Base-by-base conservation (phyloP, 2,329 filamentous ascomycete genomes). In the Aspergillus melleus region DNA sequence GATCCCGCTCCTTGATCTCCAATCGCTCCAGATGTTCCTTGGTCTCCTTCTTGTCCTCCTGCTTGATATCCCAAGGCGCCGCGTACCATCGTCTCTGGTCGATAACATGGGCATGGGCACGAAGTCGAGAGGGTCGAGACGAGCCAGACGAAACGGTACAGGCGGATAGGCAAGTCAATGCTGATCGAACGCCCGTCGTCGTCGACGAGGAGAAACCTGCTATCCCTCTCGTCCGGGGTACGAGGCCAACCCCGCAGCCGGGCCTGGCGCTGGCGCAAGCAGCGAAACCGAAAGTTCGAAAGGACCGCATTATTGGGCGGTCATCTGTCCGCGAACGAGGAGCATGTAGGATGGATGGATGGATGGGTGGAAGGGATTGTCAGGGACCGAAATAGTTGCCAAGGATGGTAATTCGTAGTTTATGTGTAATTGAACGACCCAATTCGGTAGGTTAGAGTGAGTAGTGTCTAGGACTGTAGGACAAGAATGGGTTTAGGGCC, bases 1-100 rank as follows among this genome's bases (percentile, higher is more conserved):
- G 52, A 44, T 70, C 68, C 36, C 71, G 64, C 50, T 49, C 44
- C 11, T 19, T 26, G 10, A 56, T 68, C 68, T 61, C 69, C n/a
- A 76, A 68, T 49, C 79, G 72, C 44, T 70, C 66, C 52, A 70
- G 54, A 3, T 77, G 61, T 39, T 78, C 71, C 49, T 76, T 72
- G 5, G 76, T 65, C 29, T 69, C 70, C 51, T 73, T 72, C 24
- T 74, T 73, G 30, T 72, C 65, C 10, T 61, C 54, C 39, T 50
- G 20, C 16, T 30, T 57, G 5, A 36, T 5, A 14, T 52, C 26
- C 10, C 3, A 39, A 32, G 32, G 44, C 8, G 44, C 19, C 12
- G 32, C 44, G 44, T 47, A 55, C 22, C 53, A 47, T 29, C 53
- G 19, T 32, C 19, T 47, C 42, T 20, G 42, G 16, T 32, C 42